A percentile compares a stretch with the other conserved stretches of the same genome.
phyloP scores from a whole-genome alignment of 2,329 filamentous ascomycete genomes.

The Aspergillus pseudoglaucus region DNA sequence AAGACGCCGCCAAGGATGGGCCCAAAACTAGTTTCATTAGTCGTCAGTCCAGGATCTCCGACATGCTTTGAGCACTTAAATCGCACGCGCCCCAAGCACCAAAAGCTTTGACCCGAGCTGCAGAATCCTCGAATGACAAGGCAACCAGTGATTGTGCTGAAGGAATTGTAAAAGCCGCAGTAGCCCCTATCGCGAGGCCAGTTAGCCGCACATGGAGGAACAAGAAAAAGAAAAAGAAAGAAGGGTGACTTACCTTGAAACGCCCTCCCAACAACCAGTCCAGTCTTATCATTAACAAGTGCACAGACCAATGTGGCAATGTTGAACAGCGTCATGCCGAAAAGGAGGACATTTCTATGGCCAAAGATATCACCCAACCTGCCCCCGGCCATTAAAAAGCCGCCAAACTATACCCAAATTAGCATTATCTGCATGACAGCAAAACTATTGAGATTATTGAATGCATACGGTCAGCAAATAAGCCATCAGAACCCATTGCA shows the following conservation, averaged over 20 bases:
- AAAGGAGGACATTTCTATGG: neutral
- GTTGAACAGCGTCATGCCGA: neutral
- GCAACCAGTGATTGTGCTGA: neutral
- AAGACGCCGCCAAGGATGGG: neutral
- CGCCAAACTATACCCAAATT: neutral
- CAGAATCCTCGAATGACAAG: neutral
- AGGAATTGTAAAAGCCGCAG: neutral
- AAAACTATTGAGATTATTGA: neutral
- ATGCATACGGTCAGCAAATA: neutral
- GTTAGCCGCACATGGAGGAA: neutral
- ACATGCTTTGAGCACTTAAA: neutral
- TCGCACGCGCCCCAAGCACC: neutral
- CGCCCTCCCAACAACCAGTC: neutral
- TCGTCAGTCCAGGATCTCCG: neutral
- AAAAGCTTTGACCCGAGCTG: neutral
- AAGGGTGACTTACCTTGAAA: neutral
- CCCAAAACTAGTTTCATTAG: neutral
- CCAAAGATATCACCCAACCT: neutral
- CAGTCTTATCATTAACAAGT: neutral
- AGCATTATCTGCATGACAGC: neutral
- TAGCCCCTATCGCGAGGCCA: neutral
- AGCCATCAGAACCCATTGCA: neutral
- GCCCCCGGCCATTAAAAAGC: neutral
- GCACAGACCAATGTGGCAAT: neutral
- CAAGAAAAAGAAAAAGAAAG: neutral